Evolutionary conservation across 1,139 yeast genomes (phyloP).

Genomic region (Scheffersomyces quercinus): DNA sequence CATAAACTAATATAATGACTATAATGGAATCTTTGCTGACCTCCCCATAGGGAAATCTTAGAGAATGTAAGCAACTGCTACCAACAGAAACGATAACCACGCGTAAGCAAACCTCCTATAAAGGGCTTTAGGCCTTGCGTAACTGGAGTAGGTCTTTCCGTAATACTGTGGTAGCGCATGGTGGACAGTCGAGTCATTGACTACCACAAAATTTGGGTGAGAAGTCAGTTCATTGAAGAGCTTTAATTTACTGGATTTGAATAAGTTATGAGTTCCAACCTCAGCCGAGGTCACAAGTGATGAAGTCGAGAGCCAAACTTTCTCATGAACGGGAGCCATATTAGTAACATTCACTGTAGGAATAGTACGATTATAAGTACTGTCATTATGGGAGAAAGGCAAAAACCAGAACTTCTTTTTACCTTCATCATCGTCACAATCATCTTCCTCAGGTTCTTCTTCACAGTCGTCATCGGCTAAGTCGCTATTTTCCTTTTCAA

Average conservation of each 20-base stretch:
- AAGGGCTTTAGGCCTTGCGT: too few species aligned
- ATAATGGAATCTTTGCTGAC: too few species aligned
- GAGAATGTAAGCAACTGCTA: too few species aligned
- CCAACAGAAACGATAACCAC: too few species aligned
- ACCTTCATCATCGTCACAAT: slow-evolving; percentile 6
- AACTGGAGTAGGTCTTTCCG: too few species aligned
- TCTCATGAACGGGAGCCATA: background rate
- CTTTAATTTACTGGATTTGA: slow-evolving; percentile 1
- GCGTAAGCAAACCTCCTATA: too few species aligned
- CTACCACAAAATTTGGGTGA: too few species aligned
- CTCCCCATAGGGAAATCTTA: too few species aligned
- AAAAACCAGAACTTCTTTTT: slow-evolving; percentile 10
- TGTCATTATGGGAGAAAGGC: slow-evolving; percentile 9
- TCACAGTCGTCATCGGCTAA: slow-evolving; percentile 3
- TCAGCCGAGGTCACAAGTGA: slow-evolving; percentile 7
- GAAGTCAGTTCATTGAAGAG: background rate
- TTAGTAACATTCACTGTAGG: background rate
- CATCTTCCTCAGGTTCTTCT: slow-evolving; percentile 9
- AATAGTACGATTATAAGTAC: background rate
- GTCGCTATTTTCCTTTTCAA: background rate
- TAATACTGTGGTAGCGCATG: too few species aligned
- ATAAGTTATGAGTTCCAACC: slow-evolving; percentile 10
- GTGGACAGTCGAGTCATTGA: too few species aligned
- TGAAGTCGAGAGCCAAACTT: slow-evolving; percentile 6
- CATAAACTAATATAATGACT: too few species aligned